phyloP scores from a whole-genome alignment of 2,329 filamentous ascomycete genomes.

The Rasamsonia emersonii region DNA sequence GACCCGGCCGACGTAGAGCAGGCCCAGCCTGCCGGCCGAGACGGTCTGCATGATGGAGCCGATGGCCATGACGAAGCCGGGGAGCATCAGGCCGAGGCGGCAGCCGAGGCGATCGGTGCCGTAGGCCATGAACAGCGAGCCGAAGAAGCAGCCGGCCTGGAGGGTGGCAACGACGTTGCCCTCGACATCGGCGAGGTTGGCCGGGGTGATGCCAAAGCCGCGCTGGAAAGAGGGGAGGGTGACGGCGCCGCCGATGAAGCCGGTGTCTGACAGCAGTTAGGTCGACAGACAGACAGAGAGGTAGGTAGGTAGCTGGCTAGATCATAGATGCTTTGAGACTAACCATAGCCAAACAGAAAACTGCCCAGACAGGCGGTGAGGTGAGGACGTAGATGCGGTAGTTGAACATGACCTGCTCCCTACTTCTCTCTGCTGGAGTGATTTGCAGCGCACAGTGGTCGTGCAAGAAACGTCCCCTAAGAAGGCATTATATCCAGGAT shows the following conservation, averaged over 20 bases:
- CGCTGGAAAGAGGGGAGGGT: slow-evolving; percentile 3
- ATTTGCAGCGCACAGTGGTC: too few relatives aligned
- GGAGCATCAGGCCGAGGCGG: too few relatives aligned
- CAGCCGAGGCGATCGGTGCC: too few relatives aligned
- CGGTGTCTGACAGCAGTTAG: too few relatives aligned
- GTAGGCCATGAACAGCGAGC: slow-evolving; percentile 4
- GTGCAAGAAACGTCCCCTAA: too few relatives aligned
- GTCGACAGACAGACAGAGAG: too few relatives aligned
- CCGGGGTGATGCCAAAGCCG: slow-evolving; percentile 3
- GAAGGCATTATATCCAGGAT: too few relatives aligned
- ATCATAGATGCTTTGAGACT: slow-evolving; percentile 4
- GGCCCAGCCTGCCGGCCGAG: too few relatives aligned
- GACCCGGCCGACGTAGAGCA: slow-evolving; percentile 39
- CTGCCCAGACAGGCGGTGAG: slow-evolving; percentile 3
- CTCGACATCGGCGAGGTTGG: not conserved
- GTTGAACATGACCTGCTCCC: too few relatives aligned
- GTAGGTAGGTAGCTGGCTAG: slow-evolving; percentile 6
- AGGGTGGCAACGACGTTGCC: slow-evolving; percentile 6
- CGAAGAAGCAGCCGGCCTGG: slow-evolving; percentile 7
- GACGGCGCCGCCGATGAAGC: slow-evolving; percentile 6
- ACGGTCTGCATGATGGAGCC: too few relatives aligned
- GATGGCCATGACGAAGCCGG: too few relatives aligned
- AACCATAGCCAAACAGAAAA: not conserved
- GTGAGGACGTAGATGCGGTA: slow-evolving; percentile 4
- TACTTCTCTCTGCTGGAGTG: too few relatives aligned